Base-by-base conservation (phyloP, 2,329 filamentous ascomycete species). In the Fusarium setosum region DNA sequence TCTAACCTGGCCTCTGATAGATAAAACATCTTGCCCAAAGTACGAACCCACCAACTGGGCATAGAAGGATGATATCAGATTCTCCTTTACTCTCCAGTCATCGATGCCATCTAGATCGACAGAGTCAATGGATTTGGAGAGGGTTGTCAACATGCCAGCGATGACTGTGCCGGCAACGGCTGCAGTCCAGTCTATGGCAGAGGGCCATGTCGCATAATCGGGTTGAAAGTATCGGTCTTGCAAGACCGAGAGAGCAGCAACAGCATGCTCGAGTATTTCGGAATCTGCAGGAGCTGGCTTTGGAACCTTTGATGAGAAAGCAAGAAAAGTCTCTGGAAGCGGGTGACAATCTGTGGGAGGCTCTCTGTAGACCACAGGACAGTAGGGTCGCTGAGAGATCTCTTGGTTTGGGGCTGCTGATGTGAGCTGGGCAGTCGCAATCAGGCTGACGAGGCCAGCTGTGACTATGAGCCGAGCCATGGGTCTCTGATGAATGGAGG, bases 121-220 rank as follows among this genome's bases (percentile, higher is more conserved):
- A 18, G 77, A 69, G 31, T 75, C 74, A 23, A 90, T 79, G 11
- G 87, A 88, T 50, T 80, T 83, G 31, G 92, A 92, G 53, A 97
- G 80, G n/a, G 91, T 90, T 15, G 84, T 87, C 15, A 96, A 83
- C 4, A 90, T 86, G 13, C 89, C 91, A 0, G 92, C 91, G 32
- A 97, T 79, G 56, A 95, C 89, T 0, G 94, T 97, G 40, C 90
- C 89, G 69, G 93, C 82, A 9, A 97, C 93, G 5, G 95, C 94
- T 17, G 90, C 90, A 0, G 95, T 98, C 95, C 95, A 98, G 80
- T 97, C 95, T 72, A 97, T 97, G 29, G 92, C 87, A 1, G 84
- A 84, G 1, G 94, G 93, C 93, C 94, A 98, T 23, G 88, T 93
- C 11, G 92, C 94, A 32, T 91, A 81, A 84, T 92, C 92, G 5